These are phyloP conservation scores for Russula dissimulans DNA, from an alignment of 768 basidiomycete species.

Conservation along the genomic window DNA sequence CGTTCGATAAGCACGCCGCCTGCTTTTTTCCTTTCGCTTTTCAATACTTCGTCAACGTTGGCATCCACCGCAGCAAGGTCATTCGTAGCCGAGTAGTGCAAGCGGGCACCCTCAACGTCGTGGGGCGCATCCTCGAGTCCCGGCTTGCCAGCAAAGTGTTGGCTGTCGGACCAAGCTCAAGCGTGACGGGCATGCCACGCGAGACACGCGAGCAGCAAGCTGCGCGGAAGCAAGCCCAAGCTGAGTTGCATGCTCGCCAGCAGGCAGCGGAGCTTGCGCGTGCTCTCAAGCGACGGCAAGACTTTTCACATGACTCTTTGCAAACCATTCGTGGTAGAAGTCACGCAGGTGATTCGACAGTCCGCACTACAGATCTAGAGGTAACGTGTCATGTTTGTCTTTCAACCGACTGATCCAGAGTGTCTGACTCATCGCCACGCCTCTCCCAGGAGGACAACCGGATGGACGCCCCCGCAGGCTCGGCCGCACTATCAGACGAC, in stretches of 20 bases:
- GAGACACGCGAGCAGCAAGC: conserved; percentile 62
- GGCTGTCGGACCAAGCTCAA: conserved; percentile 70
- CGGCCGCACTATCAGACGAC: conserved; percentile 14
- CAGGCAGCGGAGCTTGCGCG: conserved; percentile 49
- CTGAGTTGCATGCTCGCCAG: conserved; percentile 50
- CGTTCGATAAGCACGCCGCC: conserved; percentile 76
- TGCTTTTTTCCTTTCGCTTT: conserved; percentile 90
- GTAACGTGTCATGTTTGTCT: not conserved
- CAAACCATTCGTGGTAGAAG: conserved; percentile 13
- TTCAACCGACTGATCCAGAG: not conserved
- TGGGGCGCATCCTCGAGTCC: conserved; percentile 87
- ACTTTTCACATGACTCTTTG: conserved; percentile 5
- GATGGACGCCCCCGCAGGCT: conserved; percentile 17
- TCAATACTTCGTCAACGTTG: conserved; percentile 95
- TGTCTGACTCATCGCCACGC: not conserved
- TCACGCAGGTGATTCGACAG: conserved; percentile 1
- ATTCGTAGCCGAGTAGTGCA: conserved; percentile 90
- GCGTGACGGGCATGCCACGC: too few species aligned
- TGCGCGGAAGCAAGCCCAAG: conserved; percentile 47
- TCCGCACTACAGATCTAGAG: conserved; percentile 1
- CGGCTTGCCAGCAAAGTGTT: conserved; percentile 88
- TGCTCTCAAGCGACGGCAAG: conserved; percentile 44
- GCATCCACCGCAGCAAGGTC: conserved; percentile 87
- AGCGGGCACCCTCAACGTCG: conserved; percentile 87
- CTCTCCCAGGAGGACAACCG: conserved; percentile 22